These are phyloP conservation scores for Rheum nobile DNA, from an alignment of 148 eudicot genomes.

Conservation along the genomic window DNA sequence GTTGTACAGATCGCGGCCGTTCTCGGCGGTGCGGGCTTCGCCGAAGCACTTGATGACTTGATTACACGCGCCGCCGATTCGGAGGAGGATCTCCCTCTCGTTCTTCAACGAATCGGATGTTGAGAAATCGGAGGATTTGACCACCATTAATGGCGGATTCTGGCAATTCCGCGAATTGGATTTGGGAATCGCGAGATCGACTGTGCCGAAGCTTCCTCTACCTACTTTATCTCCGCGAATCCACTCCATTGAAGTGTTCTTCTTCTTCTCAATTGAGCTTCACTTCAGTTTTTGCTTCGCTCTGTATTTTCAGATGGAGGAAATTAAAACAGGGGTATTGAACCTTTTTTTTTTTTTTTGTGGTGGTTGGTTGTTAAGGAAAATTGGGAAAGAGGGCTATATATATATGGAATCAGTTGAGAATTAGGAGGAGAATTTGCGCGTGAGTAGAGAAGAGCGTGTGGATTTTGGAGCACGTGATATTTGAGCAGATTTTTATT, in stretches of 20 bases:
- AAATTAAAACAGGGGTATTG: background rate
- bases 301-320: background rate
- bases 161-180: background rate
- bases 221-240: conserved; percentile 59
- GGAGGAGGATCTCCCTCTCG: conserved; percentile 40
- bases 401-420: background rate
- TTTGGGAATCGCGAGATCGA: conserved; percentile 43
- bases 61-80: conserved; percentile 26
- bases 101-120: conserved; percentile 32
- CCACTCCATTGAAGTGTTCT: conserved; percentile 50
- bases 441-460: background rate
- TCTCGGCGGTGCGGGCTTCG: conserved; percentile 26
- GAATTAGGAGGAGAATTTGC: background rate
- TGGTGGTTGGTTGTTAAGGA: background rate
- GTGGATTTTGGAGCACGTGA: conserved; percentile 43
- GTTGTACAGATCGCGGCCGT: conserved; percentile 42
- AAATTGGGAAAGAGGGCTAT: background rate
- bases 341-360: background rate
- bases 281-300: background rate
- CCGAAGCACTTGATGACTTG: conserved; percentile 46
- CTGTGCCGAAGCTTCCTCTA: conserved; percentile 71
- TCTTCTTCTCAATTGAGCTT: background rate
- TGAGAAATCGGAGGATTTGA: conserved; percentile 39
- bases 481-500: conserved; percentile 18
- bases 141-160: conserved; percentile 34